phyloP scores from a whole-genome alignment of 164 flowering plant species.

The Platanus orientalis region DNA sequence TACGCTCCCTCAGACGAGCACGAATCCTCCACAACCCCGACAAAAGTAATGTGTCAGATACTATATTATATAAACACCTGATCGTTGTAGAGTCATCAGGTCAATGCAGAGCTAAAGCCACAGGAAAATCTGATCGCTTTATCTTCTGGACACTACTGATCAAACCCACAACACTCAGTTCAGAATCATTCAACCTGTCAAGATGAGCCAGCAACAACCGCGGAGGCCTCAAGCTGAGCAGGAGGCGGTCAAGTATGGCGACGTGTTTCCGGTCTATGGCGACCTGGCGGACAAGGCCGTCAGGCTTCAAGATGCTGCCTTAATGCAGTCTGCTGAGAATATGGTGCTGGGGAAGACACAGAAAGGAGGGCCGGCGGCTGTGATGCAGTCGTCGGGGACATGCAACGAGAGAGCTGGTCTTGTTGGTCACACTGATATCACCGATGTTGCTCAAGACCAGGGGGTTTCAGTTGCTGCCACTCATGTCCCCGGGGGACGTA shows the following conservation, averaged over 20 bases:
- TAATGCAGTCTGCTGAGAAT: slow-evolving; percentile 49
- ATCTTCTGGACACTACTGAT: too few species aligned
- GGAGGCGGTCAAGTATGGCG: slow-evolving; percentile 45
- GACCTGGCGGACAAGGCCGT: slow-evolving; percentile 35
- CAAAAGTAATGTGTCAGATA: too few species aligned
- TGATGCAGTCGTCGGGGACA: slow-evolving; percentile 40
- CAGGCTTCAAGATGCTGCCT: slow-evolving; percentile 41
- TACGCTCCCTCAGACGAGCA: too few species aligned
- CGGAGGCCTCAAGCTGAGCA: slow-evolving; percentile 14
- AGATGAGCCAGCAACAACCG: slow-evolving; percentile 50
- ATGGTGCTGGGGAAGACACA: slow-evolving; percentile 34
- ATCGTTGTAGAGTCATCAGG: too few species aligned
- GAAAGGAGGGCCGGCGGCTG: slow-evolving; percentile 43
- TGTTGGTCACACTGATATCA: slow-evolving; percentile 36
- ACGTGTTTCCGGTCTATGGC: slow-evolving; percentile 38
- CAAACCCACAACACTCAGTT: too few species aligned
- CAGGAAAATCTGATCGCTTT: too few species aligned
- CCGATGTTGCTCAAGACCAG: slow-evolving; percentile 24
- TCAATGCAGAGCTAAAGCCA: too few species aligned
- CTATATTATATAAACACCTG: too few species aligned
- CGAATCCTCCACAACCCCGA: too few species aligned
- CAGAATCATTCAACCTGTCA: too few species aligned
- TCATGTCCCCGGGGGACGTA: too few species aligned
- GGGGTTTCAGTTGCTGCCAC: too few species aligned
- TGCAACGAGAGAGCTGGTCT: slow-evolving; percentile 36